A percentile compares a stretch with the other conserved stretches of the same genome.
Evolutionary conservation across 805 yeast species (phyloP).

Genomic region (Sugiyamaella chiloensis): DNA sequence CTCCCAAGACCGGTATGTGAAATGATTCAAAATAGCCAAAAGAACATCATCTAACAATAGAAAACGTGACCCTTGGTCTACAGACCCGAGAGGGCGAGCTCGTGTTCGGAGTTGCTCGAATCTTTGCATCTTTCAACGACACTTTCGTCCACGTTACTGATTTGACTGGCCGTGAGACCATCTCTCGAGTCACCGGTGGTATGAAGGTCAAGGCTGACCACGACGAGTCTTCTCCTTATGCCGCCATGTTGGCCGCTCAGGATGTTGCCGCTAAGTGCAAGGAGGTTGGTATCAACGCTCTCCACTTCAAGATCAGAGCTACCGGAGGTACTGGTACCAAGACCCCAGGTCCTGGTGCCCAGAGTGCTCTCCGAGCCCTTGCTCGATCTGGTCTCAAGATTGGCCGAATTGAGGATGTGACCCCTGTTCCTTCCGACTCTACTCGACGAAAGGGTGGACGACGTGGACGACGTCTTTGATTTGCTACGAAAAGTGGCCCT

Average conservation of each 20-base stretch:
- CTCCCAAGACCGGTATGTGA: conserved; percentile 29
- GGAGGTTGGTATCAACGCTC: conserved; percentile 99
- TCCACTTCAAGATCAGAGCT: conserved; percentile 99
- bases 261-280: conserved; percentile 98
- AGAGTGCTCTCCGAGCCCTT: conserved; percentile 97
- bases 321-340: conserved; percentile 99
- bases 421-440: conserved; percentile 99
- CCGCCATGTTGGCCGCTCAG: conserved; percentile 99
- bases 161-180: conserved; percentile 99
- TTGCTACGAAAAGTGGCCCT: conserved; percentile 1
- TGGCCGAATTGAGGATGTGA: conserved; percentile 99
- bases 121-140: conserved; percentile 99
- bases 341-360: conserved; percentile 99
- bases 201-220: conserved; percentile 99
- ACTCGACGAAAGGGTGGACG: conserved; percentile 99
- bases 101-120: conserved; percentile 99
- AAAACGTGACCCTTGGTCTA: conserved; percentile 61
- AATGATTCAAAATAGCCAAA: neutral
- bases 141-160: conserved; percentile 99
- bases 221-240: conserved; percentile 99
- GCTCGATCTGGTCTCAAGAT: conserved; percentile 99
- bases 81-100: conserved; percentile 96
- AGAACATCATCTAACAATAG: conserved; percentile 14
- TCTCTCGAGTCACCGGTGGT: conserved; percentile 99
- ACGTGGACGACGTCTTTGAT: conserved; percentile 99